Evolutionary conservation across 1,284 basidiomycete genomes (phyloP).

Genomic region (Pascua guehoae): DNA sequence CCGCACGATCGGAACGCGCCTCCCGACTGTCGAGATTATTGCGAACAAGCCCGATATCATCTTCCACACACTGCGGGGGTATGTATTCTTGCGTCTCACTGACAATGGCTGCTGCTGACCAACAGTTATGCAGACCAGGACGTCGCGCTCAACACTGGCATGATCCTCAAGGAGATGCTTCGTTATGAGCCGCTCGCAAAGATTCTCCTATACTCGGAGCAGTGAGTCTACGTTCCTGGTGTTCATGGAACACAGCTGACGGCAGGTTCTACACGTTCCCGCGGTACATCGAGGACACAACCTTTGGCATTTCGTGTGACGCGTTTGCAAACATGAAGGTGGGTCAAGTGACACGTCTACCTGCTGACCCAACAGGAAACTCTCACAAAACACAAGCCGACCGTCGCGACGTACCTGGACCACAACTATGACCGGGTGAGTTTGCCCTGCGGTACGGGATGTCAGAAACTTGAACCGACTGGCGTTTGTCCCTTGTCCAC

Average conservation of each 20-base stretch:
- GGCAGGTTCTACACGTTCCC: slow-evolving; percentile 92
- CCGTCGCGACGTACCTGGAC: slow-evolving; percentile 95
- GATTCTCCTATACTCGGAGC: slow-evolving; percentile 85
- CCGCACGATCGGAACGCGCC: slow-evolving; percentile 86
- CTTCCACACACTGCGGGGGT: slow-evolving; percentile 77
- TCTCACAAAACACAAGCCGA: slow-evolving; percentile 89
- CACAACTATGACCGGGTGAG: slow-evolving; percentile 89
- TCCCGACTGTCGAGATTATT: slow-evolving; percentile 94
- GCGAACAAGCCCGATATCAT: slow-evolving; percentile 79
- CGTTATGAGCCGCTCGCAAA: slow-evolving; percentile 87
- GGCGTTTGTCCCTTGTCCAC: background rate
- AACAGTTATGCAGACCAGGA: slow-evolving; percentile 83
- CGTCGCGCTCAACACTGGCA: slow-evolving; percentile 93
- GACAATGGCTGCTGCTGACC: slow-evolving; percentile 2
- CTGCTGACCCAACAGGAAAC: slow-evolving; percentile 59
- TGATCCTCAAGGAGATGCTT: slow-evolving; percentile 97
- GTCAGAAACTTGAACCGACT: too few relatives aligned
- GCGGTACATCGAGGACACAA: slow-evolving; percentile 93
- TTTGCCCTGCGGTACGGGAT: slow-evolving; percentile 11
- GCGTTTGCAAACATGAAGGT: slow-evolving; percentile 92
- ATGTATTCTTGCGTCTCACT: slow-evolving; percentile 15
- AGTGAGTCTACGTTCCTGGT: slow-evolving; percentile 61
- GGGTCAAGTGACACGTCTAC: slow-evolving; percentile 7
- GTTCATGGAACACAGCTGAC: slow-evolving; percentile 10
- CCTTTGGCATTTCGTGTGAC: slow-evolving; percentile 97